Evolutionary conservation across 331 rosid species (phyloP).

Genomic region (Dryas integrifolia): DNA sequence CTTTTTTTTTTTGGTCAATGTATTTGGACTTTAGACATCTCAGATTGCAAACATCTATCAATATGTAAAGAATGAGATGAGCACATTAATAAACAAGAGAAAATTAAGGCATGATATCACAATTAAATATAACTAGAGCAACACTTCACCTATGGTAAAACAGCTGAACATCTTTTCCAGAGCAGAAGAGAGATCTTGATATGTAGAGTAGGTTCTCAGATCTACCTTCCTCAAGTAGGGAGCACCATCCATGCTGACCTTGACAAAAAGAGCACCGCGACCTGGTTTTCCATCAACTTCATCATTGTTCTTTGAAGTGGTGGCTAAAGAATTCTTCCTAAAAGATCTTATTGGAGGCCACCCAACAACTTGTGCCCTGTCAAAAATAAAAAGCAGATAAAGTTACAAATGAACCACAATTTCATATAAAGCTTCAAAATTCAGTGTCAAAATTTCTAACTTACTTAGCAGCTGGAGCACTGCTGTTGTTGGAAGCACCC

Average conservation of each 20-base stretch:
- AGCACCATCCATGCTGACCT: conserved; percentile 98
- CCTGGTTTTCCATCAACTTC: conserved; percentile 89
- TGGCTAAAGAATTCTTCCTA: conserved; percentile 74
- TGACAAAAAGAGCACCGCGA: conserved; percentile 70
- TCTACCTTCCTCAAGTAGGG: conserved; percentile 90
- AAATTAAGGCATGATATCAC: neutral
- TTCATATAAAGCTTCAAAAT: neutral
- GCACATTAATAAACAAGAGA: neutral
- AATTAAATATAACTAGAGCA: conserved; percentile 8
- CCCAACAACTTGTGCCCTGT: conserved; percentile 92
- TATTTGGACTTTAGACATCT: neutral
- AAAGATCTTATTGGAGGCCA: conserved; percentile 96
- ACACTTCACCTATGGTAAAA: conserved; percentile 62
- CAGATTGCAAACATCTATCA: neutral
- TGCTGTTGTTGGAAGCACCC: conserved; percentile 43
- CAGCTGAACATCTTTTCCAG: conserved; percentile 95
- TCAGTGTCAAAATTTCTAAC: conserved; percentile 26
- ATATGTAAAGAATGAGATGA: neutral
- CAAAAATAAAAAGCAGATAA: conserved; percentile 20
- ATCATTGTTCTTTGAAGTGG: conserved; percentile 70
- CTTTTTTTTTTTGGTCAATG: too few relatives aligned
- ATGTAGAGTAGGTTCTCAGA: conserved; percentile 66
- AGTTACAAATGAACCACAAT: neutral
- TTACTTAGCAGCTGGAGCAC: conserved; percentile 85
- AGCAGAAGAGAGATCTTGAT: conserved; percentile 80